Conservation (phyloP, 1,139 yeast species). For the Nakaseomyces sp. region DNA sequence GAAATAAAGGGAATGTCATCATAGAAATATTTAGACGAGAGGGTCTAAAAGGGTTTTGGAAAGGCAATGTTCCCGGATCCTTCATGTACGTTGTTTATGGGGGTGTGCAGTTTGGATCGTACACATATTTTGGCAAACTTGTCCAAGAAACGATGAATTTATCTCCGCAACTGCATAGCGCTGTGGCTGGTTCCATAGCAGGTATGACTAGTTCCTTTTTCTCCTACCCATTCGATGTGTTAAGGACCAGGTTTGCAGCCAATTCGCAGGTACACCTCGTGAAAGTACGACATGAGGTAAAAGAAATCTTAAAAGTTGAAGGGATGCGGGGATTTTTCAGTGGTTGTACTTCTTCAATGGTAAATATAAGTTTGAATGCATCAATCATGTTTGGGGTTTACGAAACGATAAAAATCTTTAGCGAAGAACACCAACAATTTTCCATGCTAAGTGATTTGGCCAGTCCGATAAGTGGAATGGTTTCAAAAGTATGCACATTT, state of each 20-base stretch:
- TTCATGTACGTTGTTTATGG: slow-evolving; percentile 78
- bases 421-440: slow-evolving; percentile 5
- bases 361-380: slow-evolving; percentile 56
- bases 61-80: slow-evolving; percentile 92
- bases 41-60: slow-evolving; percentile 71
- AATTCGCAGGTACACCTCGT: slow-evolving; percentile 31
- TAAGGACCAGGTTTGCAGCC: slow-evolving; percentile 76
- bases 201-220: slow-evolving; percentile 64
- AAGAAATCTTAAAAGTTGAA: slow-evolving; percentile 38
- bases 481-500: slow-evolving; percentile 65
- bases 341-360: slow-evolving; percentile 56
- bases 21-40: slow-evolving; percentile 37
- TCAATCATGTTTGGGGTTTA: slow-evolving; percentile 66
- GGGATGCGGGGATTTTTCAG: slow-evolving; percentile 53
- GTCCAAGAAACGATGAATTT: slow-evolving; percentile 26
- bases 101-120: slow-evolving; percentile 72
- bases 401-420: slow-evolving; percentile 33
- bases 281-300: slow-evolving; percentile 31
- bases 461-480: slow-evolving; percentile 69
- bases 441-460: slow-evolving; percentile 50
- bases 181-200: slow-evolving; percentile 65
- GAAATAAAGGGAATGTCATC: slow-evolving; percentile 31
- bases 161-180: slow-evolving; percentile 36
- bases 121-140: slow-evolving; percentile 44
- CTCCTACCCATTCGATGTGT: slow-evolving; percentile 83